Base-by-base conservation (phyloP, 768 basidiomycete species). In the Mycena filopes region DNA sequence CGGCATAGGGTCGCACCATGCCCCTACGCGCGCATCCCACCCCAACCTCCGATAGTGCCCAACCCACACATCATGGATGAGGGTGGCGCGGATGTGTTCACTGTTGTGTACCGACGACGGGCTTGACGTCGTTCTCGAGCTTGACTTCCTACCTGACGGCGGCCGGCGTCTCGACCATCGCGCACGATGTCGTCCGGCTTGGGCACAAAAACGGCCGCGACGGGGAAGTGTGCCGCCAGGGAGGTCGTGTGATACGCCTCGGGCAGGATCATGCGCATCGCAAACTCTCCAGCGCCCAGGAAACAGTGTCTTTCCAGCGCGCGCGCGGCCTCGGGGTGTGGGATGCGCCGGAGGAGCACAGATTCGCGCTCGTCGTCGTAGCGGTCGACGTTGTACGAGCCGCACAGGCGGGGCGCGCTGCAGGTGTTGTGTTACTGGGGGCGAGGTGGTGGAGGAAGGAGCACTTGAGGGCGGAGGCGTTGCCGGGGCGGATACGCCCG, bases 121-220 rank as follows among this genome's bases (percentile, higher is more conserved):
- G n/a, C 9, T 25, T 20, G n/a, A 20, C 47, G 4, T 21, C 18
- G 6, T 7, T 23, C 5, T 38, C 21, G 1, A 29, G 18, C 9
- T 15, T 50, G 18, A 12, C 2, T 4, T 28, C 31, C 29, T 10
- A 31, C 26, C 7, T 18, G n/a, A 21, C 15, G 8, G 48, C 9
- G 8, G 25, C 25, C 3, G 29, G 41, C 9, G 48, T 53, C 29
- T 53, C 31, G 12, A 60, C 41, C 7, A 61, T 13, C 5, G 15
- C 60, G n/a, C 42, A 45, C 23, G 33, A 61, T 20, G 23, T 15
- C 20, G 13, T 31, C 33, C 13, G 54, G 20, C 4, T 13, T 18
- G 7, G 53, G 61, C 8, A 55, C 38, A 21, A 63, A 63, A 23
- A 49, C 11, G 4, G 29, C 54, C 8, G 38, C 38, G 54, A 63